Evolutionary conservation across 2,329 filamentous ascomycete genomes (phyloP), one percentile per base, ranked within the genome.

Genomic region (Didymellaceae sp.): DNA sequence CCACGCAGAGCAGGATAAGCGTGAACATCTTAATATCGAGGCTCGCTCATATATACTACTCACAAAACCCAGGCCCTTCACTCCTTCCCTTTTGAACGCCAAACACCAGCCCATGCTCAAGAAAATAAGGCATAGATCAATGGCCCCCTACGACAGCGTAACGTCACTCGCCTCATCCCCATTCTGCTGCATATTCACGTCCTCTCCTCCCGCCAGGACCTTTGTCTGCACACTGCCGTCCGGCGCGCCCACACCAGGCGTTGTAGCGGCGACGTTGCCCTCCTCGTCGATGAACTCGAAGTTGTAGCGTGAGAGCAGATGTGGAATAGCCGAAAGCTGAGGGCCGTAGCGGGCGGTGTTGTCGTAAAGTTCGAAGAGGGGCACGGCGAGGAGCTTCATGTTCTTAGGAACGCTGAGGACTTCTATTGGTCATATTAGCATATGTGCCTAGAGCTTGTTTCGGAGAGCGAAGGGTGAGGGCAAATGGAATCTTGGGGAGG

Each of bases 311-410:
- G 91, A 96, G 9, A 99, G 83, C 4, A 97, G 82, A 72, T 99
- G 94, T 0, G 94, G 94, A 48, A 99, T 97, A 1, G 94, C 94
- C 1, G 92, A 96, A 13, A 99, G 85, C 72, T 99, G 94, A 4
- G 94, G 94, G 0, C 94, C 94, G 71, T 99, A 99, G 52, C 94
- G 83, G 10, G 88, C 89, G 0, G 91, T 96, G 75, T 99, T 99
- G 68, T 99, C 94, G 79, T 99, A 99, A 30, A 99, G 85, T 77
- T 99, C 94, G 75, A 97, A 97, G 1, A 99, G 82, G 0, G 94
- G 94, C 1, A 99, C 94, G 1, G 94, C 94, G 31, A 99, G 87
- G 18, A 99, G 86, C 74, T 99, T 99, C 94, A 99, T 97, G 77
- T 99, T 99, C 79, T 99, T 99, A 0, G 94, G 94, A 7, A 99